Percentiles rank a stretch among this genome's conserved stretches.
These are phyloP conservation scores for Jatropha podagrica DNA, from an alignment of 441 rosid genomes.

Conservation along the genomic window DNA sequence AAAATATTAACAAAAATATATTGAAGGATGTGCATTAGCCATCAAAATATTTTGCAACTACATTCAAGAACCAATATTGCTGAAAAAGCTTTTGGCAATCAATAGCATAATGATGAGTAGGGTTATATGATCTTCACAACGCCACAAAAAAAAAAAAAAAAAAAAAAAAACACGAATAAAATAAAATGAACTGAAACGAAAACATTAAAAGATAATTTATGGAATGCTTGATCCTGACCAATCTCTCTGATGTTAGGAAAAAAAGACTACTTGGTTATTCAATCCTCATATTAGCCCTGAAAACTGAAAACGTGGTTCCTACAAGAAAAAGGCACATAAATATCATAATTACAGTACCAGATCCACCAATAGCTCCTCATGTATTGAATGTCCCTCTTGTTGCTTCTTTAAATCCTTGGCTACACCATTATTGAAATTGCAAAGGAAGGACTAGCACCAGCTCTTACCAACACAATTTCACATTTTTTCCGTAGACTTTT, in stretches of 20 bases:
- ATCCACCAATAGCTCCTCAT: neutral
- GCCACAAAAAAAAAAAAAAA: no score
- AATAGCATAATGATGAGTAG: neutral
- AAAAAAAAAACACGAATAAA: no score
- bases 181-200: no score
- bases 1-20: neutral
- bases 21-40: neutral
- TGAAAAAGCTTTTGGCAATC: neutral
- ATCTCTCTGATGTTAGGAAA: neutral
- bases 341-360: neutral
- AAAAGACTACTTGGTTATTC: neutral
- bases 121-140: neutral
- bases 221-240: no score
- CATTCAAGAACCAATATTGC: neutral
- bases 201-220: no score
- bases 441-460: neutral
- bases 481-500: neutral
- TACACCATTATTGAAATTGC: neutral
- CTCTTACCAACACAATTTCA: neutral
- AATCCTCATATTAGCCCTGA: no score
- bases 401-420: neutral
- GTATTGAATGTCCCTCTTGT: slow-evolving; percentile 1
- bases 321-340: neutral
- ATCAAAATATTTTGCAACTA: neutral
- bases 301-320: neutral